Base-by-base conservation (phyloP, 2,329 filamentous ascomycete genomes). In the Talaromyces sp. region DNA sequence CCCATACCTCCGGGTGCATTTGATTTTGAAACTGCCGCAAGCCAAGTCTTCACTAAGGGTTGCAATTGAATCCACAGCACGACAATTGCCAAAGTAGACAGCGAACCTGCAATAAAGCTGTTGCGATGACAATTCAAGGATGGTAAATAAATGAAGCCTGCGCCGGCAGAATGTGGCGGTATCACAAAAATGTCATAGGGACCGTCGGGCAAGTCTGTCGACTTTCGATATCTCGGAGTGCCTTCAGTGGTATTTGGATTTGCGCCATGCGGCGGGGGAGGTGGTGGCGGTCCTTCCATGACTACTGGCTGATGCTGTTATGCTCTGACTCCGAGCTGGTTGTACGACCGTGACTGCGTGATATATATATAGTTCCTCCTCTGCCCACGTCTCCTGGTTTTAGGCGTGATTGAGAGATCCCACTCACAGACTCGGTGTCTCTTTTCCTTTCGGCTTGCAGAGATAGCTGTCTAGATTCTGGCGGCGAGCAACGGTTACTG, bases 131-230 rank as follows among this genome's bases (percentile, higher is more conserved):
- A 89, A 72, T 89, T 85, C 65, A 98, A 77, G 0, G 93, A 96
- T 0, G 93, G 93, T n/a, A 98, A 85, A 75, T 98, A 97, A 31
- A 98, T 81, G 76, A 97, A 97, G 37, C 93, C 93, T 0, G 88
- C 86, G 60, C 93, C 93, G 6, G 93, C 84, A 11, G 92, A 93
- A 76, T 96, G 92, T 54, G 93, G 91, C 7, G 93, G 93, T 71
- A 98, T 93, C 74, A 97, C 89, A 80, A 97, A 97, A 73, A 98
- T 96, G 80, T 98, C 93, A 77, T 96, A 98, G 74, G 95, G 96
- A 61, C 93, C 93, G 1, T 90, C 84, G 2, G 93, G 93, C 55
- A 97, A 81, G 62, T 90, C 89, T 58, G 76, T 76, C 6, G 75
- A 69, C 65, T 75, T 78, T 62, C 76, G 75, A 63, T 79, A 78